phyloP scores from a whole-genome alignment of 2,329 filamentous ascomycete genomes.

The Metarhizium anisopliae region DNA sequence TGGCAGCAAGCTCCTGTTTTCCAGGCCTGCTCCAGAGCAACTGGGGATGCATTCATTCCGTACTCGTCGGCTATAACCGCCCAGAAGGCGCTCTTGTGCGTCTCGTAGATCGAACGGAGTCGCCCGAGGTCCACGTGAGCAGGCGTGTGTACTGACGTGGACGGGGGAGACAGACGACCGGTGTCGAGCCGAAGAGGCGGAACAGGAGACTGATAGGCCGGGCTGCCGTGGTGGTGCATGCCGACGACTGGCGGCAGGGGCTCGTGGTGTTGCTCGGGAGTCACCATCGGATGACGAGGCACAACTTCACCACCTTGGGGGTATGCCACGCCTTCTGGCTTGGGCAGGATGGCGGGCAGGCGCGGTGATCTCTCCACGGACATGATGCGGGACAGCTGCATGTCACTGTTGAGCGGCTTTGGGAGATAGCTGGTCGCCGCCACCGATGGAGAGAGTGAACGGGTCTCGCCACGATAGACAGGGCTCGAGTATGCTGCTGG shows the following conservation, averaged over 20 bases:
- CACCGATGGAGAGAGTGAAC: constrained; percentile 39
- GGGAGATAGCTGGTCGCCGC: constrained; percentile 36
- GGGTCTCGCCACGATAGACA: constrained; percentile 37
- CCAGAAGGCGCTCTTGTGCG: constrained; percentile 67
- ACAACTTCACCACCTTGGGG: constrained; percentile 24
- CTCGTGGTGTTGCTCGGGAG: constrained; percentile 37
- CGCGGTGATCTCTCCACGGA: constrained; percentile 33
- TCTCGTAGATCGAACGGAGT: constrained; percentile 60
- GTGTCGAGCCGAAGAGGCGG: constrained; percentile 53
- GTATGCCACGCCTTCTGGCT: constrained; percentile 46
- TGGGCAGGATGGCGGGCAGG: constrained; percentile 56
- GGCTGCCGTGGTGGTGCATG: constrained; percentile 19
- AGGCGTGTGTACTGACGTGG: constrained; percentile 21
- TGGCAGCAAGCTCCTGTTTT: constrained; percentile 36
- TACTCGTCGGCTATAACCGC: constrained; percentile 63
- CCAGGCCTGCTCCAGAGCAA: constrained; percentile 64
- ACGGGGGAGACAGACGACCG: constrained; percentile 31
- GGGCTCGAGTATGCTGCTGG: constrained; percentile 40
- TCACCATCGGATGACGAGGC: constrained; percentile 30
- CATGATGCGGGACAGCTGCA: constrained; percentile 48
- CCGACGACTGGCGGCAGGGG: constrained; percentile 32
- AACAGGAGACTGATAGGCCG: constrained; percentile 26
- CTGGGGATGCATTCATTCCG: constrained; percentile 51
- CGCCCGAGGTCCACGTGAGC: constrained; percentile 53
- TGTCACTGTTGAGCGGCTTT: constrained; percentile 33